These are phyloP conservation scores for Haberlea rhodopensis DNA, from an alignment of 257 asterid genomes.

Conservation along the genomic window DNA sequence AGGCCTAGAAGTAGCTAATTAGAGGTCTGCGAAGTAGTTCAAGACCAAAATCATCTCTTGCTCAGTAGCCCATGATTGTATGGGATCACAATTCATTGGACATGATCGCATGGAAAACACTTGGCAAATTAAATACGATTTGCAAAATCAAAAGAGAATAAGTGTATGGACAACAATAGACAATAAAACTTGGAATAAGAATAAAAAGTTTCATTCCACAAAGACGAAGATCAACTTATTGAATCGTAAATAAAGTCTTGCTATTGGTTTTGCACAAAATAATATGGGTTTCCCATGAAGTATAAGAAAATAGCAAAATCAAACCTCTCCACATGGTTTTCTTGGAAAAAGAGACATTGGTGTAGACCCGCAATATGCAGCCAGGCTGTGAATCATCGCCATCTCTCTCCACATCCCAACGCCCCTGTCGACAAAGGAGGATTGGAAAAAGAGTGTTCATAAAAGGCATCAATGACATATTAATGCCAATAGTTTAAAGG, in stretches of 20 bases:
- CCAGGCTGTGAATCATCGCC: slow-evolving; percentile 46
- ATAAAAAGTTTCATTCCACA: neutral
- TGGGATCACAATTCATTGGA: neutral
- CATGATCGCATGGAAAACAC: neutral
- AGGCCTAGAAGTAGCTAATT: too few species aligned
- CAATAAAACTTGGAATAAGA: neutral
- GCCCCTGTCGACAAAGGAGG: slow-evolving; percentile 53
- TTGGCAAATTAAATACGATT: neutral
- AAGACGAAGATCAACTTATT: neutral
- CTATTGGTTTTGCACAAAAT: slow-evolving; percentile 14
- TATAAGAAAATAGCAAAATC: slow-evolving; percentile 21
- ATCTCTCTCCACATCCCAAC: slow-evolving; percentile 75
- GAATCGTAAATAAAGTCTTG: neutral
- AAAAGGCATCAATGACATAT: slow-evolving; percentile 10
- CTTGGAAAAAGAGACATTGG: slow-evolving; percentile 78
- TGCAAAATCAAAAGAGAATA: neutral
- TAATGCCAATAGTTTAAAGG: neutral
- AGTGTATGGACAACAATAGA: neutral
- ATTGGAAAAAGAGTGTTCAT: slow-evolving; percentile 19
- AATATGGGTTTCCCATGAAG: slow-evolving; percentile 9
- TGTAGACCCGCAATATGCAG: slow-evolving; percentile 68
- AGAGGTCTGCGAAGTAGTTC: neutral
- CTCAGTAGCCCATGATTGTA: neutral
- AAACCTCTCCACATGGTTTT: slow-evolving; percentile 93
- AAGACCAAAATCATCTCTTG: neutral